Conservation (phyloP, 2,329 filamentous ascomycete genomes). For the Paecilomyces fulvus region DNA sequence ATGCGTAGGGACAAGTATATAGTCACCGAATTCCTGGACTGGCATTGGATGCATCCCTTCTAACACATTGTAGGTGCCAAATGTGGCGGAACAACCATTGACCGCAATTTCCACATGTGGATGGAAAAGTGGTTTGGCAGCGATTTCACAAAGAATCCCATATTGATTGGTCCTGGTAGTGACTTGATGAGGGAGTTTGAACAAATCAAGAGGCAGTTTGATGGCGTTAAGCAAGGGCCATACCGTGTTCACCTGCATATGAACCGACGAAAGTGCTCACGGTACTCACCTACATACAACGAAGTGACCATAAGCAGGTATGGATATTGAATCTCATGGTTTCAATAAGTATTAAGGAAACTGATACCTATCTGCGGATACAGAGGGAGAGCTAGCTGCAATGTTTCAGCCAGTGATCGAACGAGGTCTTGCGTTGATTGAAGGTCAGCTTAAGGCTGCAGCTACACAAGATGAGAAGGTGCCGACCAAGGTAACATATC, state of each 20-base stretch:
- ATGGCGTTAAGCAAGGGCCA: background rate
- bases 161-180: background rate
- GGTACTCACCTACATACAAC: background rate
- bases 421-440: background rate
- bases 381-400: background rate
- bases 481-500: background rate
- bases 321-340: background rate
- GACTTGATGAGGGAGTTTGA: background rate
- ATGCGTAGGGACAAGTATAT: slow-evolving; percentile 1
- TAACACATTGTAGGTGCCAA: slow-evolving; percentile 1
- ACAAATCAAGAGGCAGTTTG: background rate
- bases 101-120: slow-evolving; percentile 1
- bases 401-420: background rate
- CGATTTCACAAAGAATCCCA: background rate
- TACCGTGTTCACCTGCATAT: background rate
- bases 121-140: slow-evolving; percentile 1
- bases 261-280: background rate
- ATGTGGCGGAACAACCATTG: slow-evolving; percentile 3
- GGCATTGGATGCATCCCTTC: background rate
- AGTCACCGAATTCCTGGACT: background rate
- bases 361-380: background rate
- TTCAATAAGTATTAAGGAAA: background rate
- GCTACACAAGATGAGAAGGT: background rate
- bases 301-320: background rate
- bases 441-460: background rate